phyloP scores from a whole-genome alignment of 345 rosid species.

The Jatropha curcas region DNA sequence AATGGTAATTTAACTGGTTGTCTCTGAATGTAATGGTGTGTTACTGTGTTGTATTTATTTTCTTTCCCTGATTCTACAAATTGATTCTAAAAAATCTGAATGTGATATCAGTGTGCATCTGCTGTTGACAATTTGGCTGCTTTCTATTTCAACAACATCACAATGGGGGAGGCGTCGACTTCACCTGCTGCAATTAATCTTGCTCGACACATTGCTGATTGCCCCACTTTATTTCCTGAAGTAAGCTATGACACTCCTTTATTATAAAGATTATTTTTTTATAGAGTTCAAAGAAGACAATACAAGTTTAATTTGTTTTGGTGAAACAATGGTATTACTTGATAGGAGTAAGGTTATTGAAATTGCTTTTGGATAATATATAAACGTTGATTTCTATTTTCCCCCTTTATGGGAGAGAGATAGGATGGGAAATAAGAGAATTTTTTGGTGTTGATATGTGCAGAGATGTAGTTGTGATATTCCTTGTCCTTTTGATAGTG shows the following conservation, averaged over 20 bases:
- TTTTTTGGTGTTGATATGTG: background rate
- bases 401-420: background rate
- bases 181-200: slow-evolving; percentile 74
- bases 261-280: background rate
- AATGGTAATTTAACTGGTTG: background rate
- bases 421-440: background rate
- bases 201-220: slow-evolving; percentile 84
- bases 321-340: background rate
- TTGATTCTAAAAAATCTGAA: slow-evolving; percentile 19
- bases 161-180: slow-evolving; percentile 86
- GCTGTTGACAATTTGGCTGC: slow-evolving; percentile 96
- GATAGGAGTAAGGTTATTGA: background rate
- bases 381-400: background rate
- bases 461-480: background rate
- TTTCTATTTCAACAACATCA: slow-evolving; percentile 92
- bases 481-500: background rate
- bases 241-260: slow-evolving; percentile 42
- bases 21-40: background rate
- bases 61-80: slow-evolving; percentile 3
- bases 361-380: background rate
- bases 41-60: background rate
- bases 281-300: background rate
- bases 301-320: background rate
- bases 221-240: slow-evolving; percentile 93
- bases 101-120: slow-evolving; percentile 77